A percentile compares a stretch with the other conserved stretches of the same genome.
phyloP scores from a whole-genome alignment of 1,284 basidiomycete genomes.

The Clitocybe nebularis region DNA sequence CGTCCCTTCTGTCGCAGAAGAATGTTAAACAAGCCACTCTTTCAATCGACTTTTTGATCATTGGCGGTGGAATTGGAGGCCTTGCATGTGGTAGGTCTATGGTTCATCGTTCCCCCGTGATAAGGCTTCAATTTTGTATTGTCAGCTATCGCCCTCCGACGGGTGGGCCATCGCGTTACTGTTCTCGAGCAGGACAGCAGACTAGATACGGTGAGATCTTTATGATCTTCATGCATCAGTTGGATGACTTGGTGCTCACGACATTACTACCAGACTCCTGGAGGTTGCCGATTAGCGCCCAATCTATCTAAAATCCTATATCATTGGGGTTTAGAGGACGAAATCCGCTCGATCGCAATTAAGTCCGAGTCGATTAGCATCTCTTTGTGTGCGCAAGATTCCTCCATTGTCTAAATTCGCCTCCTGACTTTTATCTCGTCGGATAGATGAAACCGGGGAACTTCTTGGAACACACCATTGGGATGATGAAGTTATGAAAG shows the following conservation, averaged over 20 bases:
- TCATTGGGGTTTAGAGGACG: conserved; percentile 45
- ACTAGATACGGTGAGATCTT: conserved; percentile 29
- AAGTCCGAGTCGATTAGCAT: conserved; percentile 37
- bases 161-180: conserved; percentile 50
- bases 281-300: conserved; percentile 49
- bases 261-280: conserved; percentile 21
- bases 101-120: background rate
- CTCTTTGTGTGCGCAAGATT: conserved; percentile 29
- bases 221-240: background rate
- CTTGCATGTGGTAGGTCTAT: conserved; percentile 33
- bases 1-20: background rate
- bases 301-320: conserved; percentile 54
- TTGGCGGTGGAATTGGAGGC: conserved; percentile 52
- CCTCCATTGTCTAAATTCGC: background rate
- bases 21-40: conserved; percentile 20
- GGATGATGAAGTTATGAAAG: conserved; percentile 48
- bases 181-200: conserved; percentile 46
- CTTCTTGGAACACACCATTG: conserved; percentile 46
- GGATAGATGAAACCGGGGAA: conserved; percentile 37
- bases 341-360: conserved; percentile 30
- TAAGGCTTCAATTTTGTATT: background rate
- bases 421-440: conserved; percentile 2
- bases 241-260: background rate
- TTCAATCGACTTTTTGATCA: conserved; percentile 40
- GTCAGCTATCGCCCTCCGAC: conserved; percentile 45